These are phyloP conservation scores for Colletotrichum shisoi DNA, from an alignment of 2,329 filamentous ascomycete genomes.

Conservation along the genomic window DNA sequence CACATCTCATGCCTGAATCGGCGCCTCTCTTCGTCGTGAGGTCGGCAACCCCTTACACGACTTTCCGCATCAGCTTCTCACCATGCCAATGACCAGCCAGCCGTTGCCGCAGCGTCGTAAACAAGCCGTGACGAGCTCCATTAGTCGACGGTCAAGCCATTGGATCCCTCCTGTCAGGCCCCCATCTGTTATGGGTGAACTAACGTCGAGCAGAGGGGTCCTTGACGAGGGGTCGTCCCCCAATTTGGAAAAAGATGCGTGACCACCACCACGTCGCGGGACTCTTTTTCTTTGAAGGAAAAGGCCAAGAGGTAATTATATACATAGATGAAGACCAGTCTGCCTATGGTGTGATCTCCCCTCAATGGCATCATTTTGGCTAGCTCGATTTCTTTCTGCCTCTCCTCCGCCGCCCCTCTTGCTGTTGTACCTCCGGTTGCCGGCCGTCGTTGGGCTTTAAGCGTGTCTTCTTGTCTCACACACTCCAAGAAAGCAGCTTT, in stretches of 20 bases:
- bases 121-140: not conserved
- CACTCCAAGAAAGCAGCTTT: conserved; percentile 5
- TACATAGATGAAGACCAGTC: not conserved
- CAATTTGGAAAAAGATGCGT: not conserved
- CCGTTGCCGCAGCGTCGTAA: not conserved
- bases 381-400: conserved; percentile 12
- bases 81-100: not conserved
- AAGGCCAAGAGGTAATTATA: conserved; percentile 13
- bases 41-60: not conserved
- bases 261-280: not conserved
- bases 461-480: conserved; percentile 13
- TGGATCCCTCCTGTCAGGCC: not conserved
- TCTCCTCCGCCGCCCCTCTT: conserved; percentile 15
- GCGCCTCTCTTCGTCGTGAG: conserved; percentile 18
- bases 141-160: not conserved
- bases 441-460: conserved; percentile 23
- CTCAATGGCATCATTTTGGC: conserved; percentile 39
- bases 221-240: conserved; percentile 1
- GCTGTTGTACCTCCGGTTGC: conserved; percentile 33
- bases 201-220: conserved; percentile 1
- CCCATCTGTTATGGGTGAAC: not conserved
- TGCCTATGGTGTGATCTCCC: conserved; percentile 26
- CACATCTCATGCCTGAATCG: conserved; percentile 45
- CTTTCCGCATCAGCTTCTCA: conserved; percentile 1
- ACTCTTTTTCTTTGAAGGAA: not conserved